These are phyloP conservation scores for Sistotremastrum niveocremeum DNA, from an alignment of 768 basidiomycete genomes.

Conservation along the genomic window DNA sequence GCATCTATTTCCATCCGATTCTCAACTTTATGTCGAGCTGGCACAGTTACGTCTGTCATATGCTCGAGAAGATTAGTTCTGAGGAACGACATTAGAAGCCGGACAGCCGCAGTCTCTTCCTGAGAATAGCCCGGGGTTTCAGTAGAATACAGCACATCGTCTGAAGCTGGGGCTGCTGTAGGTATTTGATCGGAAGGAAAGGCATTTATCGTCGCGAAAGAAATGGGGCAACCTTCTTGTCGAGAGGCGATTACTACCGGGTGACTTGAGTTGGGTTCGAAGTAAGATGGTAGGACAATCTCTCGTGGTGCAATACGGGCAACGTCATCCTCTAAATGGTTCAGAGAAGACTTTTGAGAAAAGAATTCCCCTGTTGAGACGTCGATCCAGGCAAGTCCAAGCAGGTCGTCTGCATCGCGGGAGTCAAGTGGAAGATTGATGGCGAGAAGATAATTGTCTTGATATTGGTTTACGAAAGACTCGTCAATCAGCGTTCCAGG, in stretches of 20 bases:
- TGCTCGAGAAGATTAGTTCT: conserved; percentile 59
- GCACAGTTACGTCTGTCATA: conserved; percentile 51
- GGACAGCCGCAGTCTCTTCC: conserved; percentile 43
- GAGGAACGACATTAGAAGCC: conserved; percentile 51
- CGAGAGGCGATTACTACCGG: conserved; percentile 34
- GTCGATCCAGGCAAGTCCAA: conserved; percentile 91
- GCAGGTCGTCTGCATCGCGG: conserved; percentile 5
- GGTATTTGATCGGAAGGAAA: background rate
- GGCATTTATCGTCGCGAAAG: conserved; percentile 20
- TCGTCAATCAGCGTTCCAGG: conserved; percentile 94
- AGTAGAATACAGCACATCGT: background rate
- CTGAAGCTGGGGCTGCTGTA: background rate
- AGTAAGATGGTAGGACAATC: conserved; percentile 46
- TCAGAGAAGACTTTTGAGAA: conserved; percentile 43
- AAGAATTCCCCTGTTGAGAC: conserved; percentile 92
- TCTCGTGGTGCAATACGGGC: conserved; percentile 72
- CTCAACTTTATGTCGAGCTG: conserved; percentile 38
- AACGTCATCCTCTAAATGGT: conserved; percentile 64
- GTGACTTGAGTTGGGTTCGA: conserved; percentile 26
- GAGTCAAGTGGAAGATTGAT: conserved; percentile 20
- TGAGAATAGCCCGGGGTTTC: conserved; percentile 3
- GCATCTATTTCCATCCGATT: conserved; percentile 81
- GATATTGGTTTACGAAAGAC: conserved; percentile 68
- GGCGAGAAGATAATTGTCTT: conserved; percentile 84
- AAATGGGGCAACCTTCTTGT: conserved; percentile 43